These are phyloP conservation scores for Pseudogymnoascus sp. DNA, from an alignment of 2,329 filamentous ascomycete species.

Conservation along the genomic window DNA sequence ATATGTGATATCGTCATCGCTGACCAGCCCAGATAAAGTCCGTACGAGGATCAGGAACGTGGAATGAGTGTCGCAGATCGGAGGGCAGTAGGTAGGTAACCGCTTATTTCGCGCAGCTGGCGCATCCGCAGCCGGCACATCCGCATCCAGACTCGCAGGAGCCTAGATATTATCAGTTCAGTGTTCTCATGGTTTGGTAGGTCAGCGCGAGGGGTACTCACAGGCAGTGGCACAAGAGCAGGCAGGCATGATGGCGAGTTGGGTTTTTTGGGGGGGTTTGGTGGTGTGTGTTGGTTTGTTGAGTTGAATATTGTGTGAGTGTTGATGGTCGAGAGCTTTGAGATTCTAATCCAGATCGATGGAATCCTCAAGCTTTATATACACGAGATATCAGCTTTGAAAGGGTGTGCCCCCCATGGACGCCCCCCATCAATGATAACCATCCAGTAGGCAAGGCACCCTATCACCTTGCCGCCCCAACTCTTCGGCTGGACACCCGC, in stretches of 20 bases:
- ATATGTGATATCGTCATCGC: neutral
- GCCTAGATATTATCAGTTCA: neutral
- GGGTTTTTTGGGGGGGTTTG: neutral
- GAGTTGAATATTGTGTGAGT: neutral
- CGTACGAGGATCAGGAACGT: neutral
- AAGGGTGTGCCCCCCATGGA: neutral
- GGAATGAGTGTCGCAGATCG: neutral
- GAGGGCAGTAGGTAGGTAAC: neutral
- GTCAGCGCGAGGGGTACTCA: neutral
- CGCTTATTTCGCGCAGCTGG: neutral
- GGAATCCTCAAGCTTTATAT: neutral
- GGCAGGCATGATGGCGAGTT: neutral
- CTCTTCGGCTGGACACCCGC: neutral
- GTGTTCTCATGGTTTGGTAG: neutral
- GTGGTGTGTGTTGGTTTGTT: constrained; percentile 3
- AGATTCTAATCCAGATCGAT: neutral
- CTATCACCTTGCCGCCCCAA: neutral
- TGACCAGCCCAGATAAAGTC: neutral
- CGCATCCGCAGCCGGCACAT: neutral
- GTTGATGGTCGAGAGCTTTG: constrained; percentile 1
- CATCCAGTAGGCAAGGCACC: neutral
- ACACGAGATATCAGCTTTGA: neutral
- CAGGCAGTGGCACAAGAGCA: neutral
- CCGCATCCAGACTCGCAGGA: neutral
- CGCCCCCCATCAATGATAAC: neutral